Evolutionary conservation across 192 early-diverging fungal species (phyloP).

Genomic region (Coemansia reversa): DNA sequence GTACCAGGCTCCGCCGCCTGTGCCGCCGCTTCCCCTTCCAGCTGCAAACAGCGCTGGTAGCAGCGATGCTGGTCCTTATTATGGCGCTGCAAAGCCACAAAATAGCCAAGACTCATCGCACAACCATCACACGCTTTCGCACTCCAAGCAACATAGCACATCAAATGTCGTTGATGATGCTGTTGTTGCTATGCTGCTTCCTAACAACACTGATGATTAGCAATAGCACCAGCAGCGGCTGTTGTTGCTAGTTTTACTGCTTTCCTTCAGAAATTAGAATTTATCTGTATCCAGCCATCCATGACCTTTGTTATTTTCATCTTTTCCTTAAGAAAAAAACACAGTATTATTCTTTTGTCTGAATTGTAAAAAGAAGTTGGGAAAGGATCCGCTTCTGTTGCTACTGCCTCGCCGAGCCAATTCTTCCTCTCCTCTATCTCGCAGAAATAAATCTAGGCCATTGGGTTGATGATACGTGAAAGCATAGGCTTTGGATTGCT

Average conservation of each 20-base stretch:
- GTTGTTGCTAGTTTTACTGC: neutral
- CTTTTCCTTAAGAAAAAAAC: neutral
- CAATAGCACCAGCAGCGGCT: neutral
- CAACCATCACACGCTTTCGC: neutral
- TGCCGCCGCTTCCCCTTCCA: constrained; percentile 39
- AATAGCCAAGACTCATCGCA: neutral
- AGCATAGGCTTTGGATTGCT: constrained; percentile 48
- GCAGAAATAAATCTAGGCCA: constrained; percentile 23
- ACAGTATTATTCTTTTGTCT: neutral
- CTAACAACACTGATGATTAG: constrained; percentile 15
- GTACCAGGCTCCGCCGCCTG: constrained; percentile 35
- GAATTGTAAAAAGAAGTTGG: neutral
- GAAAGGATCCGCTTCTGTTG: neutral
- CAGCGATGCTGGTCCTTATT: neutral
- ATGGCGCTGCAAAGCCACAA: constrained; percentile 1
- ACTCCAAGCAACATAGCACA: constrained; percentile 8
- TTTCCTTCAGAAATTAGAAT: neutral
- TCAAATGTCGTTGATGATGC: neutral
- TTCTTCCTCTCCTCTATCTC: neutral
- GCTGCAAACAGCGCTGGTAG: constrained; percentile 10
- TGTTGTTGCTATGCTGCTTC: constrained; percentile 17
- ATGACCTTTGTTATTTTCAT: neutral
- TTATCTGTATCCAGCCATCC: neutral
- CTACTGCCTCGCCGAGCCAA: constrained; percentile 1
- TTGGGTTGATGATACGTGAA: constrained; percentile 52